Evolutionary conservation across 495 filamentous ascomycete species (phyloP).

Genomic region (Podospora pseudocomata): DNA sequence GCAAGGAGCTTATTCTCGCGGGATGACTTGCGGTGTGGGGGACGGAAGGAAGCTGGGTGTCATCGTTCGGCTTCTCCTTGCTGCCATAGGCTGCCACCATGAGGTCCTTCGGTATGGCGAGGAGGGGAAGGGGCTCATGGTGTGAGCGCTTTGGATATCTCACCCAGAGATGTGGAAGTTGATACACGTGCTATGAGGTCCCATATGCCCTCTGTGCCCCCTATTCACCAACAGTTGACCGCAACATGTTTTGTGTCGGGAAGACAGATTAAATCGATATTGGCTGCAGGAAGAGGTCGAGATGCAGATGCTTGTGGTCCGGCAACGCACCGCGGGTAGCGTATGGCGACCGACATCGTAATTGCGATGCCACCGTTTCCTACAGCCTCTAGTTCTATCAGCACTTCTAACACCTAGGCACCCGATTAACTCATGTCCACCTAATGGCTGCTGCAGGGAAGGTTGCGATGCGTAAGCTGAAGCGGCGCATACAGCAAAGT

Average conservation of each 20-base stretch:
- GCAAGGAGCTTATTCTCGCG: constrained; percentile 4
- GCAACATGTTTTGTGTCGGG: constrained; percentile 4
- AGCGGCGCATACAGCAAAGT: neutral
- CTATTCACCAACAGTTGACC: neutral
- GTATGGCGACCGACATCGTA: neutral
- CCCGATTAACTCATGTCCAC: neutral
- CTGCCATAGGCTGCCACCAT: neutral
- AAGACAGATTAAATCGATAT: constrained; percentile 2
- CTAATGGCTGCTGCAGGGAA: neutral
- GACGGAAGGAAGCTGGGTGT: neutral
- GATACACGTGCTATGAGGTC: neutral
- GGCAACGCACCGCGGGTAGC: neutral
- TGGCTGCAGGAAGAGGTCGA: constrained; percentile 1
- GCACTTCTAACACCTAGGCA: neutral
- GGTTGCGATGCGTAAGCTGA: constrained; percentile 2
- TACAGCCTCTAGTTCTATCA: neutral
- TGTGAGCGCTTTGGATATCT: neutral
- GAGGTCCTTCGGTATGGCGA: neutral
- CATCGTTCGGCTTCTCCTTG: neutral
- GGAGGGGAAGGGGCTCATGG: neutral
- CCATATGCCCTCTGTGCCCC: no score
- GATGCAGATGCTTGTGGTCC: neutral
- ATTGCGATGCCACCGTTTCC: constrained; percentile 1
- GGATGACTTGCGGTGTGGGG: neutral
- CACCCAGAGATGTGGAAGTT: neutral